phyloP scores from a whole-genome alignment of 2,329 filamentous ascomycete species.

The Teratosphaeriaceae sp. region DNA sequence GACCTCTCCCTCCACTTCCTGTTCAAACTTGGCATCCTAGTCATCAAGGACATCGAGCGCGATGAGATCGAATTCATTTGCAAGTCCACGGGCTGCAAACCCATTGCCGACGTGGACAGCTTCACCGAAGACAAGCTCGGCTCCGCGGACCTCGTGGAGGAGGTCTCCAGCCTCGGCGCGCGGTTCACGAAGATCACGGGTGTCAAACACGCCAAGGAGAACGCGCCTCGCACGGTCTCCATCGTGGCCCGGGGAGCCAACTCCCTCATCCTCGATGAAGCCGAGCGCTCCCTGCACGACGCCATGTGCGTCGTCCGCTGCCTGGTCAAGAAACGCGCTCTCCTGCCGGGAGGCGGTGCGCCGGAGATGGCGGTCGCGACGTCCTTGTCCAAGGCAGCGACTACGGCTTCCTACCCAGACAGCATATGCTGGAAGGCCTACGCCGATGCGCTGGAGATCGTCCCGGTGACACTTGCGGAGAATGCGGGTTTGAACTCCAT shows the following conservation, averaged over 20 bases:
- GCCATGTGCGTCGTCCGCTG: constrained; percentile 96
- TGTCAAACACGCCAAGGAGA: constrained; percentile 58
- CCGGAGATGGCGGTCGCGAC: constrained; percentile 95
- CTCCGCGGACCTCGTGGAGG: constrained; percentile 87
- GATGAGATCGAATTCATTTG: constrained; percentile 99
- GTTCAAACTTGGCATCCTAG: constrained; percentile 91
- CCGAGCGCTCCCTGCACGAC: constrained; percentile 92
- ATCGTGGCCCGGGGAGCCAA: constrained; percentile 95
- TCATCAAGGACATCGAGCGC: constrained; percentile 95
- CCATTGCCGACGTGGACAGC: constrained; percentile 95
- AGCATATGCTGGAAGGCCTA: constrained; percentile 99
- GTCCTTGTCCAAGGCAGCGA: constrained; percentile 72
- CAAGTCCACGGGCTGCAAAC: constrained; percentile 98
- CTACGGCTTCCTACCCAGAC: constrained; percentile 82
- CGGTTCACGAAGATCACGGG: constrained; percentile 94
- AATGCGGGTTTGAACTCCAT: constrained; percentile 98
- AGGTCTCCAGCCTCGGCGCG: constrained; percentile 78
- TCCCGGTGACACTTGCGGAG: constrained; percentile 93
- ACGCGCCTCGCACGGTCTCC: constrained; percentile 65
- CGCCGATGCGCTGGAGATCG: constrained; percentile 93
- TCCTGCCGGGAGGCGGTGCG: constrained; percentile 93
- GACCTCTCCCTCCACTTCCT: constrained; percentile 96
- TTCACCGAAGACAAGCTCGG: constrained; percentile 99
- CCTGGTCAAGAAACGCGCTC: constrained; percentile 98
- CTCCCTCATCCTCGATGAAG: constrained; percentile 88